phyloP scores from a whole-genome alignment of 495 filamentous ascomycete species.

The Aspergillus incahuasiensis region DNA sequence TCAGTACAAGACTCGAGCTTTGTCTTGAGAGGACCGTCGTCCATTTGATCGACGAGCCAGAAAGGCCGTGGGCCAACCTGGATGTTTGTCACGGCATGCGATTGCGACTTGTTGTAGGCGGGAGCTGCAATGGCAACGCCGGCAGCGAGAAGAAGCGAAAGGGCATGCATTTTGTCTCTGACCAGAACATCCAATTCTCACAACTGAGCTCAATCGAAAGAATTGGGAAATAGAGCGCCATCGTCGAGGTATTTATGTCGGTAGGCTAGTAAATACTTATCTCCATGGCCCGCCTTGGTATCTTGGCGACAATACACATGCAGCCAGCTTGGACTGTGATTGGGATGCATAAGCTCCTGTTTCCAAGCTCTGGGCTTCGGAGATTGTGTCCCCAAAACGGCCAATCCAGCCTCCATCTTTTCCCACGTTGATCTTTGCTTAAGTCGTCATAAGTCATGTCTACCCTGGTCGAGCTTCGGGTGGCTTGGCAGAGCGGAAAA shows the following conservation, averaged over 20 bases:
- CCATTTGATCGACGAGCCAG: constrained; percentile 57
- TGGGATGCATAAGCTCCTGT: constrained; percentile 9
- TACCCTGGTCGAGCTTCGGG: neutral
- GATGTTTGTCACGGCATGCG: constrained; percentile 21
- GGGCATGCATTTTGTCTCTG: constrained; percentile 11
- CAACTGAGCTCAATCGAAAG: neutral
- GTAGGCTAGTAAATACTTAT: neutral
- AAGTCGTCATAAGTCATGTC: neutral
- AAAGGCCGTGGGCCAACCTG: constrained; percentile 55
- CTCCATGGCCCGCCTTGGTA: neutral
- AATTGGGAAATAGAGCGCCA: neutral
- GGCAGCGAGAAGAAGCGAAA: constrained; percentile 12
- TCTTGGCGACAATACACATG: constrained; percentile 11
- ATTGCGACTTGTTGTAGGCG: constrained; percentile 1
- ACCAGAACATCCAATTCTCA: neutral
- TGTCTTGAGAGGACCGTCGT: constrained; percentile 49
- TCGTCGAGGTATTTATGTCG: constrained; percentile 3
- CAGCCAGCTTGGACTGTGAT: constrained; percentile 6
- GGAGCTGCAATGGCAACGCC: constrained; percentile 16
- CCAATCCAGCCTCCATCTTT: constrained; percentile 4
- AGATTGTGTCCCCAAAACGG: neutral
- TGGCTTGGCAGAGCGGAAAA: neutral
- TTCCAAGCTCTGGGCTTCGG: neutral
- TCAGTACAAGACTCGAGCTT: constrained; percentile 52
- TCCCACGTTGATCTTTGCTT: constrained; percentile 10